Base-by-base conservation (phyloP, 805 yeast genomes). In the Kluyveromyces wickerhamii region DNA sequence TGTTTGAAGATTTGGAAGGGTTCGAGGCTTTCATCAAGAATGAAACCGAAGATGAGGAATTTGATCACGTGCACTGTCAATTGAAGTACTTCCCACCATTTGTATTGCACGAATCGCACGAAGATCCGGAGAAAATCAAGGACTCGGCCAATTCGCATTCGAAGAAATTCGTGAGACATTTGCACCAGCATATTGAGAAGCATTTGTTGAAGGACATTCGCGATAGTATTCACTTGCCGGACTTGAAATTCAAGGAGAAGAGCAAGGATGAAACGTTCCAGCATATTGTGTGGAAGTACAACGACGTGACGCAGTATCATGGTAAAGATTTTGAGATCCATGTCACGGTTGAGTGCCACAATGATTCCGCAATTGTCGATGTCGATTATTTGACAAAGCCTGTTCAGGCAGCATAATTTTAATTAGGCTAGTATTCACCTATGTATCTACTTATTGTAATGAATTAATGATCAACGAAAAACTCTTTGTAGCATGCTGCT, bases 11-110 rank as follows among this genome's bases (percentile, higher is more conserved):
- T 34, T 59, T 81, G 40, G 65, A 64, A 13, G 66, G 73, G 12
- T 81, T 81, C 50, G 85, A 77, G 51, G 65, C 67, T 17, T 81
- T 65, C 54, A 63, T 81, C 39, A 69, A 76, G 49, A 83, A 77
- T 52, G 88, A 79, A 51, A 73, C 81, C 3, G 79, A 83, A 71
- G 88, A 80, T 55, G 77, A 79, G 42, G 88, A 81, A 40, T 77
- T 71, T 45, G 83, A 76, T 51, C 71, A 76, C 47, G 62, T 77
- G 44, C 81, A 79, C 51, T 82, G 83, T 23, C 77, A 72, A 42
- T 62, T 80, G 40, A 66, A 65, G 33, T 81, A 81, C 58, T 67
- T 74, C 49, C 92, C 92, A 14, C 89, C 89, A 33, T 81, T 81
- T 52, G 72, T 81, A 31, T 44, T 79, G 54, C 70, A 71, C 43